Base-by-base conservation (phyloP, 2,329 filamentous ascomycete species). In the Ophiosphaerella narmari region DNA sequence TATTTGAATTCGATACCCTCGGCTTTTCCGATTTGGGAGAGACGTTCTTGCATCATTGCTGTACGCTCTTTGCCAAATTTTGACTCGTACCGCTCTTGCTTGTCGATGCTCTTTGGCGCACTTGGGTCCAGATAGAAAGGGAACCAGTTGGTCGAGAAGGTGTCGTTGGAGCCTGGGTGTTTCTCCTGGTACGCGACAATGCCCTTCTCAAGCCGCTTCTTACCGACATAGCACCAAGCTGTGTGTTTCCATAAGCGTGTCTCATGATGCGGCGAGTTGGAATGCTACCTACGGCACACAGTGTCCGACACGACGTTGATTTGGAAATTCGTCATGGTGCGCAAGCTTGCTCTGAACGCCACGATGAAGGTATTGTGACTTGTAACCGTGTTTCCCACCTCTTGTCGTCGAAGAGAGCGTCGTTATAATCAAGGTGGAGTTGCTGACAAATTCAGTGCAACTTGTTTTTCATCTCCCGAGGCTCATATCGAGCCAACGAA, bases 51-150 rank as follows among this genome's bases (percentile, higher is more conserved):
- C 49, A 91, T 84, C 56, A 81, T 78, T 0, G 75, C 65, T 2
- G 77, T 75, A 29, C 90, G 82, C 21, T 86, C 81, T 5, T 83
- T 80, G 7, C 84, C 84, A 62, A 94, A 85, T 47, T 86, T 87
- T 41, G 77, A 66, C 33, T 82, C 75, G 72, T 85, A 91, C 68
- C 80, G 80, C 50, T 76, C 74, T 67, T 79, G 69, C 65, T 85
- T 86, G 62, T 81, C 77, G 49, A 78, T 67, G 60, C 79, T 78
- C 39, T 77, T 76, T 0, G 87, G 81, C 1, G 83, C 77, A 39
- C 78, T 78, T 0, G 89, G 88, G 65, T 92, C 86, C 44, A 96
- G 82, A 71, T 93, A 92, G 76, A 89, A 96, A 1, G 91, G 88
- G 53, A 83, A 80, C 89, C 90, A 96, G 53, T 80, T 82, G 12